Evolutionary conservation across 2,329 filamentous ascomycete species (phyloP).

Genomic region (Claviceps arundinis): DNA sequence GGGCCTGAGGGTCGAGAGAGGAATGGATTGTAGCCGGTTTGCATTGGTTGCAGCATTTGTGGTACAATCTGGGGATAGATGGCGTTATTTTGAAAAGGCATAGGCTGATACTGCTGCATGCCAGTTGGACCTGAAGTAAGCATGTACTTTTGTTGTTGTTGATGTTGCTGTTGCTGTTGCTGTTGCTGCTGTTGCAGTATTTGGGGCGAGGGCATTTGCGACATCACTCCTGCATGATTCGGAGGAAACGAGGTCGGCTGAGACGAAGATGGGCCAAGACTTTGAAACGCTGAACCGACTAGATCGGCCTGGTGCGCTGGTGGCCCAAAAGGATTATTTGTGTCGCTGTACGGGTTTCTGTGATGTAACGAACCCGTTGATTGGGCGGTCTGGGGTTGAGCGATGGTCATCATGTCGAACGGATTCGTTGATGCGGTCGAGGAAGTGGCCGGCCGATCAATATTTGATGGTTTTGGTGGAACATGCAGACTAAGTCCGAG

Average conservation of each 20-base stretch:
- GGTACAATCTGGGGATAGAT: slow-evolving; percentile 26
- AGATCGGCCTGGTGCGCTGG: slow-evolving; percentile 25
- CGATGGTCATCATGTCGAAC: slow-evolving; percentile 46
- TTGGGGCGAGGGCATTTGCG: background rate
- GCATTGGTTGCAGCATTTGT: slow-evolving; percentile 22
- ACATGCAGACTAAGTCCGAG: slow-evolving; percentile 21
- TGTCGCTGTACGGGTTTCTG: slow-evolving; percentile 39
- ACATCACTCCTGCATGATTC: slow-evolving; percentile 46
- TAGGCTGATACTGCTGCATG: slow-evolving; percentile 24
- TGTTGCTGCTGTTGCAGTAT: slow-evolving; percentile 21
- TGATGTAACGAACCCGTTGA: slow-evolving; percentile 49
- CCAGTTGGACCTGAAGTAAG: slow-evolving; percentile 29
- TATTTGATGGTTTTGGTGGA: slow-evolving; percentile 14
- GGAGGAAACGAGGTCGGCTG: slow-evolving; percentile 43
- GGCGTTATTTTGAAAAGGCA: slow-evolving; percentile 29
- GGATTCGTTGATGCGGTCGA: slow-evolving; percentile 48
- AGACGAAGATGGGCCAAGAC: slow-evolving; percentile 49
- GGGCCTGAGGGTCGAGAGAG: slow-evolving; percentile 24
- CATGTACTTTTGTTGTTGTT: slow-evolving; percentile 19
- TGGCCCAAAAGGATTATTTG: slow-evolving; percentile 59
- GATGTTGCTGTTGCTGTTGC: slow-evolving; percentile 25
- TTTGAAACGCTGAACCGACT: slow-evolving; percentile 60
- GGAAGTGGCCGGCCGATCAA: slow-evolving; percentile 25
- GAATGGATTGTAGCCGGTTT: slow-evolving; percentile 40
- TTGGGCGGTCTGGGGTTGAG: slow-evolving; percentile 49